Evolutionary conservation across 768 basidiomycete species (phyloP).

Genomic region (Termitomyces sp.): DNA sequence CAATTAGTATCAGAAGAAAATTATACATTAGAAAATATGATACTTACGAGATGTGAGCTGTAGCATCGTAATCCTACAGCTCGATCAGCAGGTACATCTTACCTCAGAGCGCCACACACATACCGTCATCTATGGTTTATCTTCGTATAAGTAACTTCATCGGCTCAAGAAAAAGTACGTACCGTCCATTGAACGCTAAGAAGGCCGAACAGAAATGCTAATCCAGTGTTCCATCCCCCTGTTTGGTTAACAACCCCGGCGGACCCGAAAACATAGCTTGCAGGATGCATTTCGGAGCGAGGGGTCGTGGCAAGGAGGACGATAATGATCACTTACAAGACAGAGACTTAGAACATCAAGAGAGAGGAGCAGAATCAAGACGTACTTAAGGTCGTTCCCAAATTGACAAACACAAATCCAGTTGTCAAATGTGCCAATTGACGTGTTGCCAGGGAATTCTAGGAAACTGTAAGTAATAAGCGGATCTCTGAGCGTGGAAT

Average conservation of each 20-base stretch:
- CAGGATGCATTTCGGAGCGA: constrained; percentile 74
- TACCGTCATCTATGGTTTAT: constrained; percentile 51
- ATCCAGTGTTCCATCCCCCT: constrained; percentile 72
- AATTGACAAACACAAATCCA: constrained; percentile 82
- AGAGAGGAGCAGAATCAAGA: constrained; percentile 3
- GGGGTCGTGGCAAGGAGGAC: constrained; percentile 72
- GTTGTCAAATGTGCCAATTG: constrained; percentile 70
- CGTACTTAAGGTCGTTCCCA: constrained; percentile 69
- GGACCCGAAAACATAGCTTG: constrained; percentile 74
- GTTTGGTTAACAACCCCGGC: constrained; percentile 73
- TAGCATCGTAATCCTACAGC: constrained; percentile 69
- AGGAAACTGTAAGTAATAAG: constrained; percentile 1
- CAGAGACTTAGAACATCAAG: constrained; percentile 3
- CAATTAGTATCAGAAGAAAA: background rate
- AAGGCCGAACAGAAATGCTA: constrained; percentile 82
- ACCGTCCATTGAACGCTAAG: constrained; percentile 88
- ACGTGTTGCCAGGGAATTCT: constrained; percentile 71
- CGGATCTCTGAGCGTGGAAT: background rate
- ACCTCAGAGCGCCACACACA: constrained; percentile 11
- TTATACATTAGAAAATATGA: background rate
- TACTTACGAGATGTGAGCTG: constrained; percentile 75
- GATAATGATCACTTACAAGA: constrained; percentile 68
- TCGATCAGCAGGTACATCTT: constrained; percentile 4
- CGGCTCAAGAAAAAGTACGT: constrained; percentile 18
- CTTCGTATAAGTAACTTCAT: background rate